Evolutionary conservation across 2,329 filamentous ascomycete species (phyloP), one percentile per base, ranked within the genome.

Genomic region (Phialophora tarda): DNA sequence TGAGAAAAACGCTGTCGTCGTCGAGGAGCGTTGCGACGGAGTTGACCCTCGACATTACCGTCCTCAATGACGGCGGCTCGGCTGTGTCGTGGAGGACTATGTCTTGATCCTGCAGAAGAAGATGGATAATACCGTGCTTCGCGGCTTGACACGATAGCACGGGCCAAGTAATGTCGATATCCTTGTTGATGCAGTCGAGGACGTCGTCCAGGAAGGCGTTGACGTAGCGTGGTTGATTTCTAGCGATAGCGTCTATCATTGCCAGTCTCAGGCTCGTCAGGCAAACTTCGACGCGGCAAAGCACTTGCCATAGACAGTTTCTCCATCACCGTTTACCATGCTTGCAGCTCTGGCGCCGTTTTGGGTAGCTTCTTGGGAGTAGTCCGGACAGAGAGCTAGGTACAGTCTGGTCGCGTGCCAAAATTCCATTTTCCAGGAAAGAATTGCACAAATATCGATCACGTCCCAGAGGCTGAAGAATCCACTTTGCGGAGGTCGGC

Each of bases 281-380:
- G 38, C 38, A 44, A 26, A 30, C n/a, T 23, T 28, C 28, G 2
- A 53, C 0, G 24, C 14, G 7, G 1, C 12, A 48, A 48, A 34
- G 17, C 23, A 62, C 48, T 28, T 30, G 11, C 47, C 59, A 17
- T 62, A 48, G n/a, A 53, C 21, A 3, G n/a, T 59, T 17, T 62
- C 50, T 12, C 50, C 44, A 6, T 41, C 5, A 1, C 2, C 6
- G 26, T 53, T 51, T 8, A 26, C 14, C 10, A 51, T 14, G 17
- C 38, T 44, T 44, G 38, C 5, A 5, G 10, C 10, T n/a, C 1
- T 21, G 6, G 17, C 6, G 17, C 14, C 17, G 17, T 17, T n/a
- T n/a, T 2, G 6, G 17, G 38, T 44, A 7, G 14, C 14, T 17
- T 1, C 6, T 44, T 17, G n/a, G 38, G 4, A 4, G 38, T 17